Conservation (phyloP, 192 early-diverging fungal genomes). For the Linderina pennispora region DNA sequence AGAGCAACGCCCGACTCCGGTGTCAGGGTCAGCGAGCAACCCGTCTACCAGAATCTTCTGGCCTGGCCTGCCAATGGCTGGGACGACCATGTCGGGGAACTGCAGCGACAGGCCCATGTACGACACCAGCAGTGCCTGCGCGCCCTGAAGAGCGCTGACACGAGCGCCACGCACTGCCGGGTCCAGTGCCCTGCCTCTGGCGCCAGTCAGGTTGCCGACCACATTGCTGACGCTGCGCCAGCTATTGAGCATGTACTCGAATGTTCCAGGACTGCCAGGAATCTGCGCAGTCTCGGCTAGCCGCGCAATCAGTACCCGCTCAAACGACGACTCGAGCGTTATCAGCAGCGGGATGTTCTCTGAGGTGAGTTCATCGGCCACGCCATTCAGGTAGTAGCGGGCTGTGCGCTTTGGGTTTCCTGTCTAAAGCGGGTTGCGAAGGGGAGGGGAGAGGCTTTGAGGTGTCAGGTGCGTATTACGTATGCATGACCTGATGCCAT, state of each 20-base stretch:
- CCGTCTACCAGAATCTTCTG: constrained; percentile 11
- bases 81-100: constrained; percentile 87
- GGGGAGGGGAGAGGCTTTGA: background rate
- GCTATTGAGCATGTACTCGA: constrained; percentile 62
- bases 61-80: constrained; percentile 47
- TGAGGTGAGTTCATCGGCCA: constrained; percentile 33
- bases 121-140: constrained; percentile 63
- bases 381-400: constrained; percentile 11
- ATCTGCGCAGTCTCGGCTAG: constrained; percentile 50
- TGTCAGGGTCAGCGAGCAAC: constrained; percentile 7
- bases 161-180: constrained; percentile 53
- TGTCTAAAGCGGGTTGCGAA: constrained; percentile 2
- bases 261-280: constrained; percentile 34
- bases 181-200: constrained; percentile 48
- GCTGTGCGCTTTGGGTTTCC: constrained; percentile 23
- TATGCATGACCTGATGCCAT: background rate
- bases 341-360: constrained; percentile 29
- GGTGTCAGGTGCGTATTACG: background rate
- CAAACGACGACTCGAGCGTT: constrained; percentile 49
- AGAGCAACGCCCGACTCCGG: background rate
- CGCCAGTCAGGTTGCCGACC: constrained; percentile 43
- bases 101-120: constrained; percentile 81
- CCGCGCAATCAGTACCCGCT: constrained; percentile 65
- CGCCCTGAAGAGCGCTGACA: constrained; percentile 49
- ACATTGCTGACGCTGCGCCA: constrained; percentile 54